A percentile compares a stretch with the other conserved stretches of the same genome.
phyloP scores from a whole-genome alignment of 2,329 filamentous ascomycete genomes.

The Venturia effusa region DNA sequence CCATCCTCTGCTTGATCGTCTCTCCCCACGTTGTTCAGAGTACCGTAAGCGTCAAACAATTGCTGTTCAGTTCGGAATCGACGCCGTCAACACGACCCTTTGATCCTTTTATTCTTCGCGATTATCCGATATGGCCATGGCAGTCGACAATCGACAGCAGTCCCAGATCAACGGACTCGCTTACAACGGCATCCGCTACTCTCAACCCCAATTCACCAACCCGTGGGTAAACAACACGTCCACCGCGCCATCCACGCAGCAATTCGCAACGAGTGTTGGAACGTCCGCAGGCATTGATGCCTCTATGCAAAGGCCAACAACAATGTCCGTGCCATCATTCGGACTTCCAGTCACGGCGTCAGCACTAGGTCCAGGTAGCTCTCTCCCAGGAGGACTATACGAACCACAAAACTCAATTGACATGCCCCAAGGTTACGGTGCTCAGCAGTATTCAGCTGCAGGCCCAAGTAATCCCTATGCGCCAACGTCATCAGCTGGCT shows the following conservation, averaged over 20 bases:
- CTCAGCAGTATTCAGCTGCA: constrained; percentile 59
- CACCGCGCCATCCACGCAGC: constrained; percentile 44
- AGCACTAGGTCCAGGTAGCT: constrained; percentile 54
- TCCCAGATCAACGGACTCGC: constrained; percentile 55
- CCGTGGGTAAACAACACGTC: constrained; percentile 63
- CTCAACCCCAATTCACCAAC: constrained; percentile 71
- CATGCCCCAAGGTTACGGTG: constrained; percentile 62
- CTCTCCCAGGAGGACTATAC: constrained; percentile 51
- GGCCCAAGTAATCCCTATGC: constrained; percentile 56
- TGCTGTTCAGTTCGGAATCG: constrained; percentile 16
- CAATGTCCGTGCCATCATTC: constrained; percentile 49
- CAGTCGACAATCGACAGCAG: constrained; percentile 77
- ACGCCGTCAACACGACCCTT: constrained; percentile 12
- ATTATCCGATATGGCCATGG: constrained; percentile 69
- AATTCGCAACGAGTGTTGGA: constrained; percentile 47
- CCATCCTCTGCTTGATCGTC: constrained; percentile 32
- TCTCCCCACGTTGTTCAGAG: constrained; percentile 17
- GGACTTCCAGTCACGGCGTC: constrained; percentile 57
- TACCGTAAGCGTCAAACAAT: constrained; percentile 18
- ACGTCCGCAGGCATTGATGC: constrained; percentile 47
- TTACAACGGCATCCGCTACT: constrained; percentile 72
- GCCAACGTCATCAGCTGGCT: constrained; percentile 60
- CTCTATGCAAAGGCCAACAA: constrained; percentile 43
- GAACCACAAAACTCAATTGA: constrained; percentile 58
- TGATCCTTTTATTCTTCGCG: constrained; percentile 16